These are phyloP conservation scores for Podospora fimiseda DNA, from an alignment of 495 filamentous ascomycete genomes.

Conservation along the genomic window DNA sequence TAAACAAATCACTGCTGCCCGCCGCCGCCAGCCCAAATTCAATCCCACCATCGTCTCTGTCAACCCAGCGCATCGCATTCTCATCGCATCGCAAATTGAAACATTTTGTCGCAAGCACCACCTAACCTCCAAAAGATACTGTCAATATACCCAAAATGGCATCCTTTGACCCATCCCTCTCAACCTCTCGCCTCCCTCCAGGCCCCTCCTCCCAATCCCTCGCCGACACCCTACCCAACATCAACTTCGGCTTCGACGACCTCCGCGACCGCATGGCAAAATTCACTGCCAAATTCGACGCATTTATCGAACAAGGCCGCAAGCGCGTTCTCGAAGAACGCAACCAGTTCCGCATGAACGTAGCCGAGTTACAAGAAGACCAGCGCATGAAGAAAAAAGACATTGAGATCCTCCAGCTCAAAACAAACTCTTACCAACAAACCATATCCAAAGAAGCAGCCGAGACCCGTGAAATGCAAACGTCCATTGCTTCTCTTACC, in stretches of 20 bases:
- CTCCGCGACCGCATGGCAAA: slow-evolving; percentile 89
- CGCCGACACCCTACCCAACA: slow-evolving; percentile 77
- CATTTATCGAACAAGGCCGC: slow-evolving; percentile 84
- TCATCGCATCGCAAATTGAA: slow-evolving; percentile 4
- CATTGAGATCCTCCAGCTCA: slow-evolving; percentile 76
- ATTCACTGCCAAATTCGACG: slow-evolving; percentile 87
- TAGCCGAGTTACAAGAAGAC: slow-evolving; percentile 88
- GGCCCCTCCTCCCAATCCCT: slow-evolving; percentile 52
- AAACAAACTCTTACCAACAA: slow-evolving; percentile 68
- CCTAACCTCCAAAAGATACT: background rate
- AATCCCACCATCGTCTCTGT: background rate
- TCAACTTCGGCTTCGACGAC: slow-evolving; percentile 96
- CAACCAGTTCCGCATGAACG: slow-evolving; percentile 85
- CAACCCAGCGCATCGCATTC: background rate
- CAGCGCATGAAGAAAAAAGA: slow-evolving; percentile 81
- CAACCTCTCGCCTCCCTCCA: slow-evolving; percentile 69
- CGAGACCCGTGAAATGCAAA: slow-evolving; percentile 83
- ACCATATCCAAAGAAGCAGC: slow-evolving; percentile 78
- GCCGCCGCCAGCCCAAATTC: background rate
- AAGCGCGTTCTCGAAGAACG: slow-evolving; percentile 86
- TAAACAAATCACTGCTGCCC: slow-evolving; percentile 14
- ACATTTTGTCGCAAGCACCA: background rate
- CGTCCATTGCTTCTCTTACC: slow-evolving; percentile 67
- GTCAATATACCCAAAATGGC: no score
- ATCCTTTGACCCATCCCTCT: slow-evolving; percentile 68